Percentiles rank a stretch among this genome's conserved stretches.
Evolutionary conservation across 2,329 filamentous ascomycete species (phyloP).

Genomic region (Monosporascus sp.): DNA sequence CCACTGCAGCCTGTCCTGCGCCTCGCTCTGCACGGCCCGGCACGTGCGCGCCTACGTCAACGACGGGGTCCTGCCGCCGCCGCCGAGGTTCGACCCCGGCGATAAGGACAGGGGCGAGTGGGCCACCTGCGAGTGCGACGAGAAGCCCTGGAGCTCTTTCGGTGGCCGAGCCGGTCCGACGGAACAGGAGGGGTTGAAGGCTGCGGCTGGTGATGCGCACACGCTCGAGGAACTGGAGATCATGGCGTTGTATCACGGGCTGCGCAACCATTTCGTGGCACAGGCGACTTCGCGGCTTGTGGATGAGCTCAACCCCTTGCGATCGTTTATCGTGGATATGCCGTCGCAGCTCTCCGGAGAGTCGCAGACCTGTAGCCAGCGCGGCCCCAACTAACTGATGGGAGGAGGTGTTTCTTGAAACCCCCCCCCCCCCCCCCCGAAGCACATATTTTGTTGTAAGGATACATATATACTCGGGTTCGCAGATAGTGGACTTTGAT

Average conservation of each 20-base stretch:
- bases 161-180: not conserved
- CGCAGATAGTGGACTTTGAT: too few species aligned
- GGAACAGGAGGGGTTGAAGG: too few species aligned
- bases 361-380: conserved; percentile 5
- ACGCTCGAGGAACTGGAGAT: conserved; percentile 7
- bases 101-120: conserved; percentile 16
- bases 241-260: conserved; percentile 5
- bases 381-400: too few species aligned
- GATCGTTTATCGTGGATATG: not conserved
- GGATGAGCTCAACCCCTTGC: not conserved
- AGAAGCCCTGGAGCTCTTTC: conserved; percentile 22
- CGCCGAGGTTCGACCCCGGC: conserved; percentile 13
- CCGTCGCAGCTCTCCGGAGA: not conserved
- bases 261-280: conserved; percentile 6
- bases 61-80: conserved; percentile 29
- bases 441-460: too few species aligned
- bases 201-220: not conserved
- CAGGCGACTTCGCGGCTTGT: not conserved
- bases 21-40: conserved; percentile 30
- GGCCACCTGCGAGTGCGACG: conserved; percentile 23
- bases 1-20: conserved; percentile 31
- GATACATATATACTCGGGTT: too few species aligned
- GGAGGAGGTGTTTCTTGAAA: too few species aligned
- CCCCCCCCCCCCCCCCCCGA: too few species aligned
- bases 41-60: conserved; percentile 31